Evolutionary conservation across 768 basidiomycete species (phyloP), one percentile per base, ranked within the genome.

Genomic region (Paxillus ammoniavirescens): DNA sequence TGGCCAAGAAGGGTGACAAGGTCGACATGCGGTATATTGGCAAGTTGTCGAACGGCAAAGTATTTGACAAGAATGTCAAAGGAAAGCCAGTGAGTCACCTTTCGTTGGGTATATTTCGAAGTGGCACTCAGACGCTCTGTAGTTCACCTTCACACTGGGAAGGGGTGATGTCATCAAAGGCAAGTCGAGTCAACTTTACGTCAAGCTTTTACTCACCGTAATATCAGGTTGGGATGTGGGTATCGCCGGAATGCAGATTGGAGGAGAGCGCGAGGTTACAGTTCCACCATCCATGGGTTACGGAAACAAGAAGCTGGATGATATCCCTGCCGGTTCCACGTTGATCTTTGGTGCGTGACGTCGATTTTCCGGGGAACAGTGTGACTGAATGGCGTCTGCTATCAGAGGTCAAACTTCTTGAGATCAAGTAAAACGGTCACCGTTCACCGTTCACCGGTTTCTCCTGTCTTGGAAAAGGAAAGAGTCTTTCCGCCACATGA

Each of bases 21-120:
- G 79, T 97, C 46, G 76, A 75, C 50, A 91, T 98, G 87, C 79
- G 96, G 53, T 98, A 98, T 72, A 86, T 98, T 61, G 96, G 96
- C 60, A 96, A 94, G 75, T 77, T 97, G 41, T 69, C 74, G 48
- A 83, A 85, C 56, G 89, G 88, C 61, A 86, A 83, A 61, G 59
- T 84, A 17, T 93, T 93, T 60, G 92, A 94, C 73, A 76, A 79
- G 60, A 93, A 93, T 70, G 81, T 77, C 59, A 87, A 84, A 69
- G 95, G 95, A 61, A 87, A 88, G 63, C 92, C 93, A 23, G 91
- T 96, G 66, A 65, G 86, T 73, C 14, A 15, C 21, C 45, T 40
- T 44, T 66, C 52, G 8, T 56, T 10, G 18, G 3, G 8, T 18
- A 17, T 42, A n/a, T 49, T 14, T 42, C n/a, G 50, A 49, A 31